Percentiles rank a stretch among this genome's conserved stretches.
Evolutionary conservation across 345 rosid species (phyloP).

Genomic region (Sonneratia alba): DNA sequence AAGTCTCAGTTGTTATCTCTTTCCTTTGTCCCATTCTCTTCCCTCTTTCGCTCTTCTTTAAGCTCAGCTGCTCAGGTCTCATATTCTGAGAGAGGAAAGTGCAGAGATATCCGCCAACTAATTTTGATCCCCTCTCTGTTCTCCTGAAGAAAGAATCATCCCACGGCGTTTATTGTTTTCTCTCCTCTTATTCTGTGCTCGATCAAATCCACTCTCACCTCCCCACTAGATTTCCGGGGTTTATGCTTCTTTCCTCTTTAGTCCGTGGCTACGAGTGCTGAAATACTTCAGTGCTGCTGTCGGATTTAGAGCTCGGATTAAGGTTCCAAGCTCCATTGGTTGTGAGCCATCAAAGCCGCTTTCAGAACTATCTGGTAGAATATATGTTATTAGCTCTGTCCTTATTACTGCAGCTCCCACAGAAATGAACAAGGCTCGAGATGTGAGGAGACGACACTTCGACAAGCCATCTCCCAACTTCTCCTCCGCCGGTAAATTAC

Average conservation of each 20-base stretch:
- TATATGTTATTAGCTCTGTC: not conserved
- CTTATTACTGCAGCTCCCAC: slow-evolving; percentile 13
- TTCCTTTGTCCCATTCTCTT: slow-evolving; percentile 8
- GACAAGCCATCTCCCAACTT: slow-evolving; percentile 39
- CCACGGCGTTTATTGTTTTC: not conserved
- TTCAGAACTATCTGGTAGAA: slow-evolving; percentile 5
- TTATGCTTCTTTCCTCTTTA: not conserved
- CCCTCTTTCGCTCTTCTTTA: slow-evolving; percentile 1
- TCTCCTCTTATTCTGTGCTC: not conserved
- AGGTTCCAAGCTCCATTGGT: not conserved
- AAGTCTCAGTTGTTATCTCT: slow-evolving; percentile 2
- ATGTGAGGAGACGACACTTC: slow-evolving; percentile 39
- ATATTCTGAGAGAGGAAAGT: slow-evolving; percentile 11
- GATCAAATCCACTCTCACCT: not conserved
- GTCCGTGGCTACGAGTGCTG: not conserved
- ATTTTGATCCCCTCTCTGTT: not conserved
- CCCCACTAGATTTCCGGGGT: slow-evolving; percentile 1
- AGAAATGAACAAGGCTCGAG: slow-evolving; percentile 57
- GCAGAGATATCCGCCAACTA: slow-evolving; percentile 23
- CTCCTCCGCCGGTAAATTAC: slow-evolving; percentile 26
- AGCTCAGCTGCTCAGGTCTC: slow-evolving; percentile 3
- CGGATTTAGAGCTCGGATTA: not conserved
- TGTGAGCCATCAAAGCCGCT: slow-evolving; percentile 21
- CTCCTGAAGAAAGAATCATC: not conserved
- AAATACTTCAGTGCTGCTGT: not conserved